These are phyloP conservation scores for Theobroma grandiflorum DNA, from an alignment of 441 rosid genomes.

Conservation along the genomic window DNA sequence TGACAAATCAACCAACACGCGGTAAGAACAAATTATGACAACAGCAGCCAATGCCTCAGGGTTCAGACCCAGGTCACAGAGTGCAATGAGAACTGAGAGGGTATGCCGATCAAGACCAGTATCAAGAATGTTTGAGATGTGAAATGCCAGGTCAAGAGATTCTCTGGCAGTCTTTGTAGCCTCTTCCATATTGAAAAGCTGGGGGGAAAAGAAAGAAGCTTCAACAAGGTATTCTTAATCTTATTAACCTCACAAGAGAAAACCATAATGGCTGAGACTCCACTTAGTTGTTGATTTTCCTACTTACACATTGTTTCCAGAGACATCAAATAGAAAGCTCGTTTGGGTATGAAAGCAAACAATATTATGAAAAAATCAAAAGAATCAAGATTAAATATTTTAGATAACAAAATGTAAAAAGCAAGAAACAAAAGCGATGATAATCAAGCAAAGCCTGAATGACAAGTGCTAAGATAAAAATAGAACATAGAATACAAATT, in stretches of 20 bases:
- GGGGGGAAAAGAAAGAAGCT: background rate
- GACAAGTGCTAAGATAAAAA: background rate
- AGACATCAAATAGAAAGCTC: background rate
- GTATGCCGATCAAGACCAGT: conserved; percentile 74
- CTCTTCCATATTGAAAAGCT: conserved; percentile 51
- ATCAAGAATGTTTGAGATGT: conserved; percentile 66
- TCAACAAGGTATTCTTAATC: background rate
- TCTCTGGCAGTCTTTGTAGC: conserved; percentile 59
- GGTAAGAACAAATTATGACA: too few species aligned
- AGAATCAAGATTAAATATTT: background rate
- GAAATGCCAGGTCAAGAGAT: conserved; percentile 69
- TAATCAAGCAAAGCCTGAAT: background rate
- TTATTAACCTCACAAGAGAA: background rate
- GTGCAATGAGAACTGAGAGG: conserved; percentile 63
- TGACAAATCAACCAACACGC: too few species aligned
- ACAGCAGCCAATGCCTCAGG: conserved; percentile 71
- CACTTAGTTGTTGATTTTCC: background rate
- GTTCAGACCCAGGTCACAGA: conserved; percentile 71
- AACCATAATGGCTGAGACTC: background rate
- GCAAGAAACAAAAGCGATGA: too few species aligned
- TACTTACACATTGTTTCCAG: background rate
- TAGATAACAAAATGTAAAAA: background rate
- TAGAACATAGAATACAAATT: background rate
- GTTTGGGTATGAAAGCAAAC: background rate
- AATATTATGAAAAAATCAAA: background rate